Percentiles rank a stretch among this genome's conserved stretches.
Evolutionary conservation across 305 asterid species (phyloP).

Genomic region (Withania somnifera): DNA sequence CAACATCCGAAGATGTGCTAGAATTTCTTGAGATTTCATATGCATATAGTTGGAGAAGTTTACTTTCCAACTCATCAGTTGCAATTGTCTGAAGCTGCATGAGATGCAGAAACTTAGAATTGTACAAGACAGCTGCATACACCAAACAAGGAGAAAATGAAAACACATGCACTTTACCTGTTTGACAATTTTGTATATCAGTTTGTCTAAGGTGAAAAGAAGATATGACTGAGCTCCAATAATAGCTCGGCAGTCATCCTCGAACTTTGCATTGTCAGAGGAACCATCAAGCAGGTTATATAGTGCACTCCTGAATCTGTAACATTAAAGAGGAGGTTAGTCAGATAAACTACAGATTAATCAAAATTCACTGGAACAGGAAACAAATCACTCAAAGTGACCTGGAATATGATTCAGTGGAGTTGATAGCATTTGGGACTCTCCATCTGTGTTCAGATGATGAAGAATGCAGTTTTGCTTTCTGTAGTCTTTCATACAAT

Average conservation of each 20-base stretch:
- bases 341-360: constrained; percentile 1
- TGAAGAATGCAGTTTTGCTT: constrained; percentile 64
- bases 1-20: constrained; percentile 44
- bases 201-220: constrained; percentile 91
- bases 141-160: not conserved
- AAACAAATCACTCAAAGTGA: constrained; percentile 17
- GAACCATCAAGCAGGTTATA: constrained; percentile 71
- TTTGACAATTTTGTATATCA: constrained; percentile 80
- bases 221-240: constrained; percentile 82
- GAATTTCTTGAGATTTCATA: constrained; percentile 72
- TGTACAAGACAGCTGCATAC: not conserved
- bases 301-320: constrained; percentile 80
- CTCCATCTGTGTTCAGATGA: constrained; percentile 75
- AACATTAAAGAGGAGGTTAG: constrained; percentile 7
- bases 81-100: constrained; percentile 67
- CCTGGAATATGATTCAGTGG: constrained; percentile 68
- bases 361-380: not conserved
- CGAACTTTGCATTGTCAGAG: constrained; percentile 75
- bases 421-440: constrained; percentile 35
- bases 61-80: constrained; percentile 61
- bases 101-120: not conserved
- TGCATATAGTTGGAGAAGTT: constrained; percentile 66
- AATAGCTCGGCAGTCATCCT: constrained; percentile 92
- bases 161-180: constrained; percentile 40
- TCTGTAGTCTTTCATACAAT: constrained; percentile 71